Evolutionary conservation across 805 yeast genomes (phyloP).

Genomic region (Hanseniaspora lachancei): DNA sequence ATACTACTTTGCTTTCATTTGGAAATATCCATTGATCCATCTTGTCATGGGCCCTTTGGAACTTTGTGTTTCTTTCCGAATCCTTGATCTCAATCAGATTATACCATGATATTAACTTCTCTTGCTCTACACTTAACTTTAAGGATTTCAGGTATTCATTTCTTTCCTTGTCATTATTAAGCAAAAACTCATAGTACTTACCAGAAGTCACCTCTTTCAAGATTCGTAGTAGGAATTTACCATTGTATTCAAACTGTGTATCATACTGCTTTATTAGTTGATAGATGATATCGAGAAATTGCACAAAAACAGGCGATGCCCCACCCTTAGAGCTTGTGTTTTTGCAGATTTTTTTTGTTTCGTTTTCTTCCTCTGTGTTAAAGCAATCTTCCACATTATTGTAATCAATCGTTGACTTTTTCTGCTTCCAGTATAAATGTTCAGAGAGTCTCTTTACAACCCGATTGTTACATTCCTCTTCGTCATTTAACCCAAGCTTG

Average conservation of each 20-base stretch:
- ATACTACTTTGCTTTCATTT: conserved; percentile 26
- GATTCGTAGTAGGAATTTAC: conserved; percentile 69
- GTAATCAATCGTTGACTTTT: neutral
- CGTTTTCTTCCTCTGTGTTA: neutral
- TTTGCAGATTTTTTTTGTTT: neutral
- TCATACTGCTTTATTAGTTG: conserved; percentile 68
- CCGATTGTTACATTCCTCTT: neutral
- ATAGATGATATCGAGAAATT: conserved; percentile 78
- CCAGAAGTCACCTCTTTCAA: conserved; percentile 84
- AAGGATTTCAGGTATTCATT: conserved; percentile 28
- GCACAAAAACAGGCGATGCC: conserved; percentile 88
- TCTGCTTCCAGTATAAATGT: neutral
- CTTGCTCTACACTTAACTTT: conserved; percentile 36
- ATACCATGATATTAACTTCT: conserved; percentile 73
- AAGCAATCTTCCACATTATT: neutral
- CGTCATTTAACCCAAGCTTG: neutral
- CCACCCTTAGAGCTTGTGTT: conserved; percentile 2
- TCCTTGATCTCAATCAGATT: conserved; percentile 58
- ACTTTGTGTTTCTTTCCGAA: conserved; percentile 26
- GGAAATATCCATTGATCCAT: conserved; percentile 40
- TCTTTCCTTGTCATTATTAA: conserved; percentile 58
- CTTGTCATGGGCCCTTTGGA: conserved; percentile 19
- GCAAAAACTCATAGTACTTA: conserved; percentile 84
- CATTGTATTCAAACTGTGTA: conserved; percentile 68
- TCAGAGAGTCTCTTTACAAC: neutral